Conservation (phyloP, 345 rosid species). For the Geranium brycei region DNA sequence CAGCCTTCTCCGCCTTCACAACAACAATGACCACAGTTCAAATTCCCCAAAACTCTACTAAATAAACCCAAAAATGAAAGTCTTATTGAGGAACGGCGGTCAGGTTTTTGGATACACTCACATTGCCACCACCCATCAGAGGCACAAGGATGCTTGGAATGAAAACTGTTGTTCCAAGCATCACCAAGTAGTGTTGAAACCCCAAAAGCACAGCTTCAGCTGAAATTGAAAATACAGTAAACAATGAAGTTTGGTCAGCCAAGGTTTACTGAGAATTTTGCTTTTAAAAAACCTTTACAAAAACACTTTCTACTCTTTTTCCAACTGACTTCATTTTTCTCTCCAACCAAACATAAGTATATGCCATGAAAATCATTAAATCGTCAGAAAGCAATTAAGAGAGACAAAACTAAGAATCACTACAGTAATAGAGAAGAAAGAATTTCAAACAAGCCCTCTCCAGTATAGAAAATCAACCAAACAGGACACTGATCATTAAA, state of each 20-base stretch:
- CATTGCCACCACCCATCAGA: constrained; percentile 76
- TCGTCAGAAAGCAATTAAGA: too few relatives aligned
- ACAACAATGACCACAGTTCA: background rate
- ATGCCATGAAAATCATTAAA: too few relatives aligned
- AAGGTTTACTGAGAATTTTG: too few relatives aligned
- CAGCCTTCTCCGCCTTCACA: constrained; percentile 65
- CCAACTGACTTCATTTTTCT: too few relatives aligned
- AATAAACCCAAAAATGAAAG: background rate
- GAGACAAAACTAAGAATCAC: too few relatives aligned
- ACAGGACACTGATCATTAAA: too few relatives aligned
- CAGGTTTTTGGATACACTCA: constrained; percentile 18
- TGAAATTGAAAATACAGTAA: constrained; percentile 21
- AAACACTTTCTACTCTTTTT: too few relatives aligned
- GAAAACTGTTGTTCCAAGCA: constrained; percentile 76
- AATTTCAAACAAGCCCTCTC: too few relatives aligned
- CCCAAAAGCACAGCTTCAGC: constrained; percentile 58
- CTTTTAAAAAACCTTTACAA: too few relatives aligned
- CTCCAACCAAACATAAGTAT: too few relatives aligned
- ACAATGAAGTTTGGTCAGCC: too few relatives aligned
- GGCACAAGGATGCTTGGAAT: constrained; percentile 61
- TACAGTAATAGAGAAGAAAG: too few relatives aligned
- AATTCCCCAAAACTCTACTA: background rate
- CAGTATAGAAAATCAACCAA: background rate
- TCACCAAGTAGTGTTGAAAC: constrained; percentile 85
- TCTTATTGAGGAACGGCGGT: background rate